Conservation (phyloP, 805 yeast species). For the Candida sonorensis region DNA sequence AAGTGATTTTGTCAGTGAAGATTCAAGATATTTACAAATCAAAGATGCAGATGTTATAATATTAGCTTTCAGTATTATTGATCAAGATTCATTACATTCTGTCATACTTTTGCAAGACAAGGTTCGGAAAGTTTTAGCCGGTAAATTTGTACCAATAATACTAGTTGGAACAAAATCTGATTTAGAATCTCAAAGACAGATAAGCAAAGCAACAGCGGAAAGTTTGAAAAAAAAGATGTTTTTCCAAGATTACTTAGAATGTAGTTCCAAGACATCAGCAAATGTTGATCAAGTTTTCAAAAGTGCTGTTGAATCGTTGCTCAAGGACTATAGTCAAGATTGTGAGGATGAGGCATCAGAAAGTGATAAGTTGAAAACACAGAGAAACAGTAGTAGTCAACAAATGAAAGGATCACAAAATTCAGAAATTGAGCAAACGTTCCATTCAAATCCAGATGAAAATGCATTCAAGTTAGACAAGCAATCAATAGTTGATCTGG, state of each 20-base stretch:
- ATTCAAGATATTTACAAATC: constrained; percentile 10
- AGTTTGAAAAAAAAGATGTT: constrained; percentile 17
- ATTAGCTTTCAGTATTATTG: constrained; percentile 43
- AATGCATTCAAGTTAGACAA: no score
- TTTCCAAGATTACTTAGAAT: constrained; percentile 45
- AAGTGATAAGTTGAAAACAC: no score
- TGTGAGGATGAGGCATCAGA: not conserved
- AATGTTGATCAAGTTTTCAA: constrained; percentile 78
- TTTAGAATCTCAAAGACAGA: constrained; percentile 69
- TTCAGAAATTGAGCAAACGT: no score
- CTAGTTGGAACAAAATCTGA: constrained; percentile 80
- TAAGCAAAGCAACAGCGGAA: constrained; percentile 36
- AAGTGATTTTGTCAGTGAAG: constrained; percentile 44
- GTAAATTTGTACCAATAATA: constrained; percentile 17
- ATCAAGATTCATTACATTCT: constrained; percentile 39
- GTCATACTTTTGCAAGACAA: constrained; percentile 42
- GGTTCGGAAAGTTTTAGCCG: constrained; percentile 56
- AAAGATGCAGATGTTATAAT: constrained; percentile 40
- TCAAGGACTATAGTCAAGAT: constrained; percentile 1
- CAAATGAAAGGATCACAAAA: no score
- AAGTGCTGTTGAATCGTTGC: constrained; percentile 10
- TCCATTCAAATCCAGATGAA: no score
- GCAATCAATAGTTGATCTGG: no score
- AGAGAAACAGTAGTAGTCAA: no score
- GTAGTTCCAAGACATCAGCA: constrained; percentile 74